phyloP scores from a whole-genome alignment of 805 yeast genomes.

The Komagataella ulmi region DNA sequence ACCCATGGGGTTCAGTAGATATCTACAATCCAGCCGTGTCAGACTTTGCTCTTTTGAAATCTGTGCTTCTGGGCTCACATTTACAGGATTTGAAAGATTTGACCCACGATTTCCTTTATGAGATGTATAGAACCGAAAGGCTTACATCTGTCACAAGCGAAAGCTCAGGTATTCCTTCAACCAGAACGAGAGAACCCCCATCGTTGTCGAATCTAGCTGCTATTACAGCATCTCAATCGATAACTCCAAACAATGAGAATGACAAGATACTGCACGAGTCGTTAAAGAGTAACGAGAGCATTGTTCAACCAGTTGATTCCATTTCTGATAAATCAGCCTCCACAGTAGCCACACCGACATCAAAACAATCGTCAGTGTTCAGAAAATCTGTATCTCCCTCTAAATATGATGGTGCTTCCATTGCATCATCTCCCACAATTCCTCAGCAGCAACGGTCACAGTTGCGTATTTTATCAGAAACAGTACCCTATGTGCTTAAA shows the following conservation, averaged over 20 bases:
- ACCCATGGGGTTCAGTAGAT: slow-evolving; percentile 67
- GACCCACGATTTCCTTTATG: slow-evolving; percentile 52
- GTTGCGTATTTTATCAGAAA: slow-evolving; percentile 66
- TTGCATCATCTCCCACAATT: slow-evolving; percentile 10
- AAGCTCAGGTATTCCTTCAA: slow-evolving; percentile 11
- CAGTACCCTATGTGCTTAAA: slow-evolving; percentile 72
- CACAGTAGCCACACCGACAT: neutral
- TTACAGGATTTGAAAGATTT: slow-evolving; percentile 53
- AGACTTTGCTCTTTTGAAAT: slow-evolving; percentile 40
- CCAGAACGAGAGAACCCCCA: slow-evolving; percentile 24
- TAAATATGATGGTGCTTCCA: slow-evolving; percentile 4
- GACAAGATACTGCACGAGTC: neutral
- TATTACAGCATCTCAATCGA: slow-evolving; percentile 21
- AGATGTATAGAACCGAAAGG: slow-evolving; percentile 52
- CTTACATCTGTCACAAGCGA: slow-evolving; percentile 40
- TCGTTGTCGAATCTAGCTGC: slow-evolving; percentile 55
- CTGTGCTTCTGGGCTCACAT: slow-evolving; percentile 46
- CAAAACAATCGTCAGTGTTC: slow-evolving; percentile 1
- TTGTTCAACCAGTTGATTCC: neutral
- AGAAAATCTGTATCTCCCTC: neutral
- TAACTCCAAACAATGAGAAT: slow-evolving; percentile 10
- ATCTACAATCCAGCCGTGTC: slow-evolving; percentile 36
- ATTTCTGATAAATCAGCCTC: slow-evolving; percentile 2
- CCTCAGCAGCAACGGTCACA: slow-evolving; percentile 35
- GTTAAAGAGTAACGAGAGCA: neutral